These are phyloP conservation scores for Lentinula sp. DNA, from an alignment of 768 basidiomycete genomes.

Conservation along the genomic window DNA sequence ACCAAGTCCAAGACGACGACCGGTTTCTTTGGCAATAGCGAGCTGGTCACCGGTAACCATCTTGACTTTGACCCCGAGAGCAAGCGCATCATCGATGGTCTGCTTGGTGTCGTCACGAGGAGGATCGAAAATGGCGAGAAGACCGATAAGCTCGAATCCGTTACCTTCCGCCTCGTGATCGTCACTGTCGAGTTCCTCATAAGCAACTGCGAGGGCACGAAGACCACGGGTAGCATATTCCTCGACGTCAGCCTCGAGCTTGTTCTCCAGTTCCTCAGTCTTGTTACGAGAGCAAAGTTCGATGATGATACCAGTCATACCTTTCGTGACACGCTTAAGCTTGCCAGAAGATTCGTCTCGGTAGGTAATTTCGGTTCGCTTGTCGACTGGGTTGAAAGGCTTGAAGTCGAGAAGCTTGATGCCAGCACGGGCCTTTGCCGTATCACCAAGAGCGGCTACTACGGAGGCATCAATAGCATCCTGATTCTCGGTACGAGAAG, in stretches of 20 bases:
- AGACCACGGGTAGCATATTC: conserved; percentile 95
- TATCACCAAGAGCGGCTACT: conserved; percentile 71
- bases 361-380: conserved; percentile 98
- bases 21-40: conserved; percentile 98
- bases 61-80: conserved; percentile 97
- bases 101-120: conserved; percentile 98
- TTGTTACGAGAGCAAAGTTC: conserved; percentile 98
- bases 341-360: conserved; percentile 90
- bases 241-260: conserved; percentile 91
- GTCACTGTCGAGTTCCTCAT: conserved; percentile 84
- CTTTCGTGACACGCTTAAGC: conserved; percentile 98
- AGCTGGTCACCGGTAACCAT: conserved; percentile 99
- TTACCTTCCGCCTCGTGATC: conserved; percentile 86
- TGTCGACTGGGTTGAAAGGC: conserved; percentile 99
- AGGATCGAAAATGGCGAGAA: conserved; percentile 96
- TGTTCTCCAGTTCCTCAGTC: conserved; percentile 86
- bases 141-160: conserved; percentile 95
- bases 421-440: conserved; percentile 72
- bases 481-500: conserved; percentile 98
- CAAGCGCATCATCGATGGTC: conserved; percentile 95
- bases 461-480: conserved; percentile 94
- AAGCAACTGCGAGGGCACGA: conserved; percentile 94
- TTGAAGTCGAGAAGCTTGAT: conserved; percentile 99
- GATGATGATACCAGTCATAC: conserved; percentile 99
- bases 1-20: conserved; percentile 94